Base-by-base conservation (phyloP, 495 filamentous ascomycete genomes). In the Aspergillus avenaceus region DNA sequence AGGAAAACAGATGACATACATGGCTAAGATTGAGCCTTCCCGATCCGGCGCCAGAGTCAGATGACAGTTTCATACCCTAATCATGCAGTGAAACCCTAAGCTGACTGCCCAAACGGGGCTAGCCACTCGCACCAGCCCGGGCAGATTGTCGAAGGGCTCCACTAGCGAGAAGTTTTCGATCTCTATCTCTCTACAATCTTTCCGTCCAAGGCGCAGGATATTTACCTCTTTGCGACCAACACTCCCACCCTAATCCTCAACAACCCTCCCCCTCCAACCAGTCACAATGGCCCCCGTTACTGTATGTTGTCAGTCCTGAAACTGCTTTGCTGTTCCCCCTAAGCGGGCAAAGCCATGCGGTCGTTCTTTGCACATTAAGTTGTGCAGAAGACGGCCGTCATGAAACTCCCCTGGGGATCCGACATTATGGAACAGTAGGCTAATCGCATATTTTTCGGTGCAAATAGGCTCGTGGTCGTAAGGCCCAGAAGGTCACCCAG, bases 351-450 rank as follows among this genome's bases (percentile, higher is more conserved):
- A 23, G 47, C 28, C 26, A 27, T 42, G 41, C 46, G 55, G 22
- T 55, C 31, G 42, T 49, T 32, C n/a, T 49, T 47, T 34, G 44
- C 40, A 37, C 41, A 43, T 37, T 16, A 29, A 12, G 16, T 27
- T 41, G 31, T 38, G 36, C 12, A 8, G 23, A 23, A 38, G 9
- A 38, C n/a, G n/a, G n/a, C 6, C 34, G 16, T 37, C 24, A 12
- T 41, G 16, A 18, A 28, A n/a, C 41, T 42, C 48, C 45, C 26
- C 16, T 9, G 44, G 59, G 58, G 64, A 59, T 64, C 50, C 69
- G 69, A 69, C 65, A 75, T 76, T 67, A 77, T 79, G 81, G 87
- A 88, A 80, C 90, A 96, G 90, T 95, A 95, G 91, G 91, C 90
- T 95, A 88, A 93, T 69, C 54, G 23, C 27, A 32, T n/a, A 47